Conservation (phyloP, 768 basidiomycete species). For the Pisolithus orientalis region DNA sequence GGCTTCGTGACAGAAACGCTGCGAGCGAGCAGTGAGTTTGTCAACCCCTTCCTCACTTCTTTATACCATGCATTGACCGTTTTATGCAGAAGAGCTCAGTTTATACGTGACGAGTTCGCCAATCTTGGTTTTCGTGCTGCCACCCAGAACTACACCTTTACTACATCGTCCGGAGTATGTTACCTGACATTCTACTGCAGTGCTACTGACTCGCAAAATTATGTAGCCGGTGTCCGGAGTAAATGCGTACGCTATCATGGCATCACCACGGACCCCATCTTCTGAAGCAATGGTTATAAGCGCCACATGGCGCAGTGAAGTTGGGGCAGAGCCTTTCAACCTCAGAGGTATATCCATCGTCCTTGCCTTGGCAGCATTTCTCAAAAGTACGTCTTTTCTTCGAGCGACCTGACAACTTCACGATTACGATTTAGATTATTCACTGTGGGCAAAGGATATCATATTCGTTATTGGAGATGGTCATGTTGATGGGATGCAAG, state of each 20-base stretch:
- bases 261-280: conserved; percentile 87
- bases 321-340: conserved; percentile 57
- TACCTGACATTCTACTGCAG: not conserved
- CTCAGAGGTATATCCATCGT: conserved; percentile 84
- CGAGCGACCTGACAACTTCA: not conserved
- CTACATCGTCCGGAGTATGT: conserved; percentile 43
- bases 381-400: conserved; percentile 55
- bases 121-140: conserved; percentile 68
- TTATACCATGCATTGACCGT: not conserved
- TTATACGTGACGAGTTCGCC: conserved; percentile 58
- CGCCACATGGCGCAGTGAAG: conserved; percentile 81
- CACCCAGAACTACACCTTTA: conserved; percentile 62
- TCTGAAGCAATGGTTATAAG: conserved; percentile 88
- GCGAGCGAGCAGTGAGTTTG: conserved; percentile 64
- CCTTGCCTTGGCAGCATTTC: conserved; percentile 74
- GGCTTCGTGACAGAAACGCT: conserved; percentile 53
- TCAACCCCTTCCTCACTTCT: not conserved
- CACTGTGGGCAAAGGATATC: conserved; percentile 93
- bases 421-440: conserved; percentile 49
- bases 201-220: not conserved
- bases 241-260: conserved; percentile 78
- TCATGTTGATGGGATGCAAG: conserved; percentile 87
- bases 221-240: conserved; percentile 52
- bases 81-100: conserved; percentile 53
- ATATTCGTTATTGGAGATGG: conserved; percentile 86